Evolutionary conservation across 306 rosid genomes (phyloP).

Genomic region (Hippophae rhamnoides): DNA sequence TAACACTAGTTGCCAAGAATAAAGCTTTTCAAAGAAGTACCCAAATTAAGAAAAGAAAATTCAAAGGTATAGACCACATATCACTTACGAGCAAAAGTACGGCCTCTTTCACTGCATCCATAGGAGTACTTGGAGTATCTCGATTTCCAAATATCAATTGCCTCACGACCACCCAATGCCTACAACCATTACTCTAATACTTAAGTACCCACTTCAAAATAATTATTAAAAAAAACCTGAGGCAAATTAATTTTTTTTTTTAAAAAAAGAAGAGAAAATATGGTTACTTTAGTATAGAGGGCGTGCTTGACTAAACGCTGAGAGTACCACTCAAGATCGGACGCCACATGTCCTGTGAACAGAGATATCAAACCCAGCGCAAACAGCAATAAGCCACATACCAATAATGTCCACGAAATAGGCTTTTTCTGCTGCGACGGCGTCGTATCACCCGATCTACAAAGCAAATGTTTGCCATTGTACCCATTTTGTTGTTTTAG

Average conservation of each 20-base stretch:
- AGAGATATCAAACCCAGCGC: slow-evolving; percentile 79
- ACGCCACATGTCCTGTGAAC: slow-evolving; percentile 80
- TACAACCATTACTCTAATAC: slow-evolving; percentile 17
- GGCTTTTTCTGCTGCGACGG: slow-evolving; percentile 34
- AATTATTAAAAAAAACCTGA: not conserved
- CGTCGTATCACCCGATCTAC: slow-evolving; percentile 38
- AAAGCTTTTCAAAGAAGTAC: not conserved
- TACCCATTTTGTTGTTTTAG: slow-evolving; percentile 23
- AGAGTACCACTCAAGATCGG: slow-evolving; percentile 94
- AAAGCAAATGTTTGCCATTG: slow-evolving; percentile 30
- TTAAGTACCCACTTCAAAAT: not conserved
- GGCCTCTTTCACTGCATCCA: slow-evolving; percentile 78
- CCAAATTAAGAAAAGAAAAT: not conserved
- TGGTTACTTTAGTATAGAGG: slow-evolving; percentile 50
- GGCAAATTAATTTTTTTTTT: too few species aligned
- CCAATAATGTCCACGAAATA: slow-evolving; percentile 50
- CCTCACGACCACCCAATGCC: slow-evolving; percentile 45
- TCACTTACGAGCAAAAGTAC: slow-evolving; percentile 49
- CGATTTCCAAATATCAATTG: slow-evolving; percentile 82
- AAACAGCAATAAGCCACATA: slow-evolving; percentile 76
- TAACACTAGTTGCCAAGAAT: not conserved
- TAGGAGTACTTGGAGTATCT: slow-evolving; percentile 59
- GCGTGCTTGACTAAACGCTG: slow-evolving; percentile 50
- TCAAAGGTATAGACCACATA: not conserved
- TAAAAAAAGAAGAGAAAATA: not conserved